Evolutionary conservation across 345 rosid species (phyloP).

Genomic region (Eucalyptus cloeziana): DNA sequence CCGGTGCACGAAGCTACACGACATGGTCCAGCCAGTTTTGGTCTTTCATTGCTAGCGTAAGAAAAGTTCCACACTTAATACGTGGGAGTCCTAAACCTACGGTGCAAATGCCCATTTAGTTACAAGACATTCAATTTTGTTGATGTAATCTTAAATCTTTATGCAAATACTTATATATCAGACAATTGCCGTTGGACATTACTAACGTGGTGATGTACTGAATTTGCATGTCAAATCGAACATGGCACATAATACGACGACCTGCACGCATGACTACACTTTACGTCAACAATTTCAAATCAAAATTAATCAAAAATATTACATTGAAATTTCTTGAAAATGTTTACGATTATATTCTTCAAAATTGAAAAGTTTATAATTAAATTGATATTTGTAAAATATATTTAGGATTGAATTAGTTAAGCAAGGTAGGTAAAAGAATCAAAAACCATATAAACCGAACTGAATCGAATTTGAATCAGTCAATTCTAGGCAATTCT

Average conservation of each 20-base stretch:
- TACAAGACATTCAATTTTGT: neutral
- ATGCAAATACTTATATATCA: neutral
- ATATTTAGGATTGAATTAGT: too few species aligned
- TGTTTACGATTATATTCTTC: too few species aligned
- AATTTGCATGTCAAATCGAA: neutral
- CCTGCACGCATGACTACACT: neutral
- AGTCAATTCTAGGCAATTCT: too few species aligned
- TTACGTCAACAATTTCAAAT: too few species aligned
- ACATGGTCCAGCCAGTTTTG: neutral
- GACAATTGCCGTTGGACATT: neutral
- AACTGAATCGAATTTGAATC: rapidly evolving
- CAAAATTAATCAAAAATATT: too few species aligned
- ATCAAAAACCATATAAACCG: rapidly evolving
- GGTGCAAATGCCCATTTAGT: neutral
- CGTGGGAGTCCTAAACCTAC: too few species aligned
- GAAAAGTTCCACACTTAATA: neutral
- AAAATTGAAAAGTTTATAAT: too few species aligned
- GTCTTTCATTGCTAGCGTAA: neutral
- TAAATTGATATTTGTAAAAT: too few species aligned
- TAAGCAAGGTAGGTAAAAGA: too few species aligned
- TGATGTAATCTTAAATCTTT: neutral
- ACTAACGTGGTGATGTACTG: rapidly evolving
- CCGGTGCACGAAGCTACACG: neutral
- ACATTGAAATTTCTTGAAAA: too few species aligned
- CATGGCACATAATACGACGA: rapidly evolving